Evolutionary conservation across 225 moss, liverwort and hornwort species (phyloP).

Genomic region (Rhytidiadelphus loreus): DNA sequence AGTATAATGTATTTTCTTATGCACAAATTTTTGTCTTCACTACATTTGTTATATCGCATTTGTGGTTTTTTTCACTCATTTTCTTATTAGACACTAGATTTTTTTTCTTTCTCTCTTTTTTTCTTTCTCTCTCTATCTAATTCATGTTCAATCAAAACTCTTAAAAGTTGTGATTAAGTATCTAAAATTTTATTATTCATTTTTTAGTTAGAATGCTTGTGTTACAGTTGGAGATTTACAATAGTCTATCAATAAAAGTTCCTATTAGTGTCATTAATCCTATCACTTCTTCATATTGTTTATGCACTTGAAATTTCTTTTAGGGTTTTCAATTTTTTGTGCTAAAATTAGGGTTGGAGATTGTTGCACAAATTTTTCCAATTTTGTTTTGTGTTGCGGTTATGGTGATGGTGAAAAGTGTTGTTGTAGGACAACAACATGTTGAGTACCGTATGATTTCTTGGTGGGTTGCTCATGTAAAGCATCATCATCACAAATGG

Average conservation of each 20-base stretch:
- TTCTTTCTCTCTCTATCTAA: no score
- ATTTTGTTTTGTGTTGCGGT: background rate
- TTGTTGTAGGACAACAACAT: background rate
- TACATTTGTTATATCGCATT: background rate
- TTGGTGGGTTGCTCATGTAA: background rate
- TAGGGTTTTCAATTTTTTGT: background rate
- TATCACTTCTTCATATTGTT: background rate
- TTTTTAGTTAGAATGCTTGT: background rate
- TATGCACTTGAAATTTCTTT: no score
- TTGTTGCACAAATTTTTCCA: background rate
- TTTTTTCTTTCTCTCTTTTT: no score
- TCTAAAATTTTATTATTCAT: background rate
- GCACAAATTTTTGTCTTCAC: no score
- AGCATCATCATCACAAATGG: background rate
- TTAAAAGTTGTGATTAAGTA: background rate
- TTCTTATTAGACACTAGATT: no score
- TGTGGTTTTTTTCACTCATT: background rate
- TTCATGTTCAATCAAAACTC: background rate
- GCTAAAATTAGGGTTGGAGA: background rate
- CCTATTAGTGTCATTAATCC: no score
- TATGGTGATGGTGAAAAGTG: background rate
- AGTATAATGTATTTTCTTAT: background rate
- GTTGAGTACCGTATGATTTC: background rate
- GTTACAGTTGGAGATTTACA: no score
- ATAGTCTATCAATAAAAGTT: background rate